A percentile compares a stretch with the other conserved stretches of the same genome.
phyloP scores from a whole-genome alignment of 2,329 filamentous ascomycete genomes.

The Talaromyces marneffei region DNA sequence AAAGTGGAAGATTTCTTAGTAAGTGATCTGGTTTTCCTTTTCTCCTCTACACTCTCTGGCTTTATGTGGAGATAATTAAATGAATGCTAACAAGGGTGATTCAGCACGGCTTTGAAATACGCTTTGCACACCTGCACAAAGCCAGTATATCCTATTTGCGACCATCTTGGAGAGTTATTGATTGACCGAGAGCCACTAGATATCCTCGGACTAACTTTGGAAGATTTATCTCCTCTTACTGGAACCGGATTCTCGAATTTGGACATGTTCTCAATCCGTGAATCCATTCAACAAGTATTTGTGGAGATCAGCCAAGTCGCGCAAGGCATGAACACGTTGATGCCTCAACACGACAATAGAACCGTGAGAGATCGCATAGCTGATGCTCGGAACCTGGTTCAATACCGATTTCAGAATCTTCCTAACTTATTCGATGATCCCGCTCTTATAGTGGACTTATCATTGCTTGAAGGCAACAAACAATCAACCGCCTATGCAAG shows the following conservation, averaged over 20 bases:
- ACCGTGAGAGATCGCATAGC: neutral
- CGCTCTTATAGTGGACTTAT: conserved; percentile 2
- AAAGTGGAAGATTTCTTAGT: conserved; percentile 12
- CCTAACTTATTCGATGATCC: conserved; percentile 5
- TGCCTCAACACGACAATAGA: neutral
- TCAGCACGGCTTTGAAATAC: conserved; percentile 13
- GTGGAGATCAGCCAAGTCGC: conserved; percentile 12
- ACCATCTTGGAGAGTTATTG: conserved; percentile 4
- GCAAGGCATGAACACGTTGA: conserved; percentile 1
- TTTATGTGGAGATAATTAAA: neutral
- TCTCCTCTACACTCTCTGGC: neutral
- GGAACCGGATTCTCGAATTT: conserved; percentile 10
- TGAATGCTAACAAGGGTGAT: neutral
- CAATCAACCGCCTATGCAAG: neutral
- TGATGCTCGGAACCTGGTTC: conserved; percentile 14
- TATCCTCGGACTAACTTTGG: conserved; percentile 8
- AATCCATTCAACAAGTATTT: conserved; percentile 8
- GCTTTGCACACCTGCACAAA: conserved; percentile 11
- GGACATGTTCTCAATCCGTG: conserved; percentile 1
- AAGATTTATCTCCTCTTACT: neutral
- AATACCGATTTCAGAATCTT: conserved; percentile 13
- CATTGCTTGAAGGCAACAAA: neutral
- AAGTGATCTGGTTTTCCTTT: neutral
- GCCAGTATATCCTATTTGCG: conserved; percentile 11
- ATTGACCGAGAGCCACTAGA: conserved; percentile 5